Evolutionary conservation across 1,284 basidiomycete species (phyloP).

Genomic region (Ceratobasidium sp.): DNA sequence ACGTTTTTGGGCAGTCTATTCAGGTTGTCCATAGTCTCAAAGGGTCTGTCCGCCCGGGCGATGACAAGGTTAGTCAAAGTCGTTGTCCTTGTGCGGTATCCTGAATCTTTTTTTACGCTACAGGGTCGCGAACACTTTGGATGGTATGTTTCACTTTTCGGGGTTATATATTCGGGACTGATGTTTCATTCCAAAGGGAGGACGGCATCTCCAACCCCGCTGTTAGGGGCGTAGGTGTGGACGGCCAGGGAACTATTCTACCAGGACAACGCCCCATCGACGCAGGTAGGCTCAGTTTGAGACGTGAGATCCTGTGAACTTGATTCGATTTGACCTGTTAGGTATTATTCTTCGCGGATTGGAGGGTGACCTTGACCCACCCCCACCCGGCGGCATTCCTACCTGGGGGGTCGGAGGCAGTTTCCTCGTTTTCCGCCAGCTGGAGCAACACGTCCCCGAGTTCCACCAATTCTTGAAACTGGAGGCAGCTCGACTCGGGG

Average conservation of each 20-base stretch:
- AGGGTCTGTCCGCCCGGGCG: constrained; percentile 38
- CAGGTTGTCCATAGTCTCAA: constrained; percentile 36
- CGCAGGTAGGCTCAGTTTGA: constrained; percentile 43
- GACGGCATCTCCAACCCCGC: constrained; percentile 43
- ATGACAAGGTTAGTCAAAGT: constrained; percentile 21
- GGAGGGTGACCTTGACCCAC: constrained; percentile 47
- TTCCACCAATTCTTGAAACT: constrained; percentile 38
- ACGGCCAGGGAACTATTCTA: constrained; percentile 3
- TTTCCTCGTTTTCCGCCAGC: constrained; percentile 63
- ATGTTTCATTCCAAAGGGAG: constrained; percentile 10
- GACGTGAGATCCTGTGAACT: neutral
- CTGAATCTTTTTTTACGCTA: neutral
- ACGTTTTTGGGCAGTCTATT: constrained; percentile 22
- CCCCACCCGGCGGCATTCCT: too few relatives aligned
- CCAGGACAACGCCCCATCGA: constrained; percentile 40
- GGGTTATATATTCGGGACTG: neutral
- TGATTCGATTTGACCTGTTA: neutral
- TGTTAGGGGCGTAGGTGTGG: constrained; percentile 33
- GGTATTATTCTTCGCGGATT: constrained; percentile 51
- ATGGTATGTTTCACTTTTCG: constrained; percentile 1
- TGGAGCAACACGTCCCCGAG: constrained; percentile 44
- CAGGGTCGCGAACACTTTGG: constrained; percentile 33
- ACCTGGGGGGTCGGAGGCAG: constrained; percentile 60
- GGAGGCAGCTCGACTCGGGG: too few relatives aligned
- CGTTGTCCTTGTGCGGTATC: neutral